Evolutionary conservation across 495 filamentous ascomycete genomes (phyloP).

Genomic region (Penicillium salamii): DNA sequence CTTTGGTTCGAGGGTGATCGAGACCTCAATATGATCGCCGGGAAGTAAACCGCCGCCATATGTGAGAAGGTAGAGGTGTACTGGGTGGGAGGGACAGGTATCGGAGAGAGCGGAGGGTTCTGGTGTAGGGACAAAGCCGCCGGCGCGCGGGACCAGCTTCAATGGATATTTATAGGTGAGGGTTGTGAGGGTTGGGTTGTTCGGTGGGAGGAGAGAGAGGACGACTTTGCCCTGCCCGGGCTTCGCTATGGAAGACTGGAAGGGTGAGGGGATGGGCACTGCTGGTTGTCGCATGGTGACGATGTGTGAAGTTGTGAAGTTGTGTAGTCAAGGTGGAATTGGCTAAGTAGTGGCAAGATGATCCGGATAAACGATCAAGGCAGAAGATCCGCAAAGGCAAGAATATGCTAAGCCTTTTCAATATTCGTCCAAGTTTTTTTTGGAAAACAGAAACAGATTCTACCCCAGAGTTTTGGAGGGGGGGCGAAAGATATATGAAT

Average conservation of each 20-base stretch:
- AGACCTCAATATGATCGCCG: slow-evolving; percentile 75
- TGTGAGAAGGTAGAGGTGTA: slow-evolving; percentile 81
- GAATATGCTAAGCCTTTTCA: too few species aligned
- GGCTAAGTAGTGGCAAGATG: too few species aligned
- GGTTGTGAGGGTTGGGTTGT: slow-evolving; percentile 65
- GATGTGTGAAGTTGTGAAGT: not conserved
- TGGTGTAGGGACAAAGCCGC: slow-evolving; percentile 38
- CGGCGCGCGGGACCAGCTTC: slow-evolving; percentile 74
- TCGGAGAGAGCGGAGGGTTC: slow-evolving; percentile 25
- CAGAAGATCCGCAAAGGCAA: too few species aligned
- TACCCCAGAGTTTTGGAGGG: slow-evolving; percentile 24
- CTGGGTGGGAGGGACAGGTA: slow-evolving; percentile 34
- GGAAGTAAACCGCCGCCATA: slow-evolving; percentile 93
- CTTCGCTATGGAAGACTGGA: slow-evolving; percentile 65
- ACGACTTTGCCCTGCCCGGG: slow-evolving; percentile 77
- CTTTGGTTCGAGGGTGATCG: slow-evolving; percentile 57
- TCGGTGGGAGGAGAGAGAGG: slow-evolving; percentile 67
- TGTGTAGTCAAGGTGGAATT: not conserved
- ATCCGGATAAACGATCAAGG: too few species aligned
- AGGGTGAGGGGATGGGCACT: slow-evolving; percentile 53
- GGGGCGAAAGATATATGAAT: slow-evolving; percentile 10
- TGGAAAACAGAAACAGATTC: not conserved
- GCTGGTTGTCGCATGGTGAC: slow-evolving; percentile 28
- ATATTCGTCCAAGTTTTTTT: not conserved
- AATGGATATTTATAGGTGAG: slow-evolving; percentile 91